A percentile compares a stretch with the other conserved stretches of the same genome.
phyloP scores from a whole-genome alignment of 2,329 filamentous ascomycete genomes.

The Diaporthe humulicola region DNA sequence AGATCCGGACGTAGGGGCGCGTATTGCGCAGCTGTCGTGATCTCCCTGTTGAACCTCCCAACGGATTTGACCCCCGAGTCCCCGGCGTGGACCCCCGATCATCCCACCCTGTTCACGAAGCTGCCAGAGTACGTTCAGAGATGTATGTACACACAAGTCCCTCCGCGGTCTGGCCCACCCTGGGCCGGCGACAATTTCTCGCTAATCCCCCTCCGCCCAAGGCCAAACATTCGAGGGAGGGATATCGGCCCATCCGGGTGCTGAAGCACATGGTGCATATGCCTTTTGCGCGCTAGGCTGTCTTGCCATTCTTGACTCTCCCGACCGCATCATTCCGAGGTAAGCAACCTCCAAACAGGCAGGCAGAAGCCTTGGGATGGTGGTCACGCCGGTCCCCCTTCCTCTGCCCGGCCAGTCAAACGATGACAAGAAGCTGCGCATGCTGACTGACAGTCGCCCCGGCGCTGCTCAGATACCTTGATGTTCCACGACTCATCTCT shows the following conservation, averaged over 20 bases:
- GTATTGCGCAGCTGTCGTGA: slow-evolving; percentile 89
- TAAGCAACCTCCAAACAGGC: slow-evolving; percentile 57
- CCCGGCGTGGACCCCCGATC: slow-evolving; percentile 71
- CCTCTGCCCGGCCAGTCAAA: slow-evolving; percentile 49
- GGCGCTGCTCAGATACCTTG: slow-evolving; percentile 71
- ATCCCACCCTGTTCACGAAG: slow-evolving; percentile 75
- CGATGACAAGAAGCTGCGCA: slow-evolving; percentile 53
- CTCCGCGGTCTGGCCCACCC: slow-evolving; percentile 28
- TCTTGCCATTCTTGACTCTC: slow-evolving; percentile 86
- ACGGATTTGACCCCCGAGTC: slow-evolving; percentile 81
- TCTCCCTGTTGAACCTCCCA: slow-evolving; percentile 87
- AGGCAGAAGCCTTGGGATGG: slow-evolving; percentile 31
- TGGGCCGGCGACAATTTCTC: slow-evolving; percentile 29
- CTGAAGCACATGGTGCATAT: slow-evolving; percentile 96
- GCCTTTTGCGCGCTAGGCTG: slow-evolving; percentile 94
- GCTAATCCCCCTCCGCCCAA: slow-evolving; percentile 53
- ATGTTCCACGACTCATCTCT: slow-evolving; percentile 81
- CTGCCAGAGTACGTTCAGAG: slow-evolving; percentile 84
- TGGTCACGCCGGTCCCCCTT: slow-evolving; percentile 33
- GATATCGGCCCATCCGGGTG: slow-evolving; percentile 85
- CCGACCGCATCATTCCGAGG: slow-evolving; percentile 79
- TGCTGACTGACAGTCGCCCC: slow-evolving; percentile 48
- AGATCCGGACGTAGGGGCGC: slow-evolving; percentile 73
- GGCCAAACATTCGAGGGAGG: slow-evolving; percentile 96
- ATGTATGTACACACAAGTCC: slow-evolving; percentile 70